Base-by-base conservation (phyloP, 2,329 filamentous ascomycete genomes). In the Penicillium sp. region DNA sequence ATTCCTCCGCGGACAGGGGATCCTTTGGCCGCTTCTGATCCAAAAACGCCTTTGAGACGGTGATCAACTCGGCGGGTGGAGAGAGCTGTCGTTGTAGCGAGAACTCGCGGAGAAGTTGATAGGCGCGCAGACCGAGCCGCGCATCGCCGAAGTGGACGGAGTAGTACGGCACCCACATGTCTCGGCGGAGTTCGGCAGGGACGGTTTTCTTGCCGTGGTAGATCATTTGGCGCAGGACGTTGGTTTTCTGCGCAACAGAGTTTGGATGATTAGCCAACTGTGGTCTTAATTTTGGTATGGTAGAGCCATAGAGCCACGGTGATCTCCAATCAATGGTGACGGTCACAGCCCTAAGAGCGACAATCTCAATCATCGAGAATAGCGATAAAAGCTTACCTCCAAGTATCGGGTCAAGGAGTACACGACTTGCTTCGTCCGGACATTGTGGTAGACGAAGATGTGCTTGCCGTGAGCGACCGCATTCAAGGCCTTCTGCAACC, bases 131-230 rank as follows among this genome's bases (percentile, higher is more conserved):
- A 46, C 84, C 84, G 55, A 78, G 67, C 42, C 68, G 66, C 34
- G 75, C 56, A 34, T 75, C 70, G 23, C 80, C 77, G 59, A 87
- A 84, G 55, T 79, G 78, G 42, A 86, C 73, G 21, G 79, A 80
- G 64, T 78, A 84, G 66, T 84, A 80, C 0, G 84, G 84, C 12
- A 72, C 73, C 84, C 84, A 87, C 66, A 84, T 75, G 66, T 87
- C 84, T 65, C 81, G 83, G 54, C 84, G 83, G 43, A 87, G 70
- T 7, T 67, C 68, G 33, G 80, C 69, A 23, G 84, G 84, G 18
- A 82, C 75, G 43, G 83, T 82, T 67, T 87, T 85, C 65, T 86
- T 86, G 71, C 84, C 84, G 40, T 84, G 78, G 70, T 81, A 85
- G 55, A 84, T 70, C 24, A 87, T 73, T 72, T 87, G 84, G 23